Evolutionary conservation across 2,329 filamentous ascomycete species (phyloP).

Genomic region (Aspergillus unguis): DNA sequence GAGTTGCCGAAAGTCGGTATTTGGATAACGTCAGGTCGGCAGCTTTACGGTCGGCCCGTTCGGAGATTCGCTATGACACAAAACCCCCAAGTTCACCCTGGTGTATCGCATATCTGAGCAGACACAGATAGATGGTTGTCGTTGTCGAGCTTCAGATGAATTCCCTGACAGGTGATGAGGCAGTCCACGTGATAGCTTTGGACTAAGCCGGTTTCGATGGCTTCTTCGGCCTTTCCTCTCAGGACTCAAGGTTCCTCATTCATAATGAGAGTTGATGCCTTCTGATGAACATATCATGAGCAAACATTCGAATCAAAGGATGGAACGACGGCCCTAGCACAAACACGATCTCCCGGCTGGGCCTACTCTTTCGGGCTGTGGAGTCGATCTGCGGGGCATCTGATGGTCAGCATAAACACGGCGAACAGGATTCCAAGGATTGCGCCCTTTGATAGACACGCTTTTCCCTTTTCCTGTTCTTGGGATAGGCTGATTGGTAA

Average conservation of each 20-base stretch:
- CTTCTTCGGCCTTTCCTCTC: neutral
- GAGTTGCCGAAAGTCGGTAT: neutral
- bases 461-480: neutral
- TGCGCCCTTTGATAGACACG: neutral
- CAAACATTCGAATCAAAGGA: too few relatives aligned
- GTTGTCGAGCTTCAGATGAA: neutral
- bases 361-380: constrained; percentile 6
- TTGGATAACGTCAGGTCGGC: neutral
- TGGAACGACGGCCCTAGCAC: too few relatives aligned
- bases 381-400: constrained; percentile 10
- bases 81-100: neutral
- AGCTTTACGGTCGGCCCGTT: neutral
- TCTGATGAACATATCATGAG: too few relatives aligned
- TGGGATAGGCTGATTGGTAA: too few relatives aligned
- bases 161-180: neutral
- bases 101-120: too few relatives aligned
- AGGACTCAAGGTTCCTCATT: neutral
- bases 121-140: too few relatives aligned
- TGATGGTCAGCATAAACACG: neutral
- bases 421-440: constrained; percentile 5
- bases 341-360: neutral
- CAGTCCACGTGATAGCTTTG: constrained; percentile 2
- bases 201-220: neutral
- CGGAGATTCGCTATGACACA: neutral
- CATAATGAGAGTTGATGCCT: too few relatives aligned